phyloP scores from a whole-genome alignment of 352 stramenopile species.

The Phytophthora cryptogea region DNA sequence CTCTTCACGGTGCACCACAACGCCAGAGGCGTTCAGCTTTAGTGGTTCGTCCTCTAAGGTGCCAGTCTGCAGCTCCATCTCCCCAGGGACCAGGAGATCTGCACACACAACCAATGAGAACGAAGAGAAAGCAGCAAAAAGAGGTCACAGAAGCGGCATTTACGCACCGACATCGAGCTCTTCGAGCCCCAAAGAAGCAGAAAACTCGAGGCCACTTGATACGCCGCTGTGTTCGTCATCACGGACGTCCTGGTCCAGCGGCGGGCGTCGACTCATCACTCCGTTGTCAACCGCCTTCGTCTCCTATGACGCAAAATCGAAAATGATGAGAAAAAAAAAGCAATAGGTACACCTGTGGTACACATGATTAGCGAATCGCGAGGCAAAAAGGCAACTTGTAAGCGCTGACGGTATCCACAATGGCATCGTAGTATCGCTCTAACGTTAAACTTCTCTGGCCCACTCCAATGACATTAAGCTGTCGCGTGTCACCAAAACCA shows the following conservation, averaged over 20 bases:
- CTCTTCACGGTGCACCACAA: not conserved
- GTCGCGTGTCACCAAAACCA: too few species aligned
- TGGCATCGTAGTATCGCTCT: too few species aligned
- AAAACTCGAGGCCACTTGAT: not conserved
- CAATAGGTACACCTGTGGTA: not conserved
- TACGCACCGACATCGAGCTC: constrained; percentile 21
- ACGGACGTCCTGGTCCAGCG: not conserved
- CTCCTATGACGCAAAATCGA: not conserved
- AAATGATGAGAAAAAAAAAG: not conserved
- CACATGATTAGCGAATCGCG: too few species aligned
- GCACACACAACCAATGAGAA: constrained; percentile 1
- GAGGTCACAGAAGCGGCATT: not conserved
- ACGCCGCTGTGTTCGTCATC: not conserved
- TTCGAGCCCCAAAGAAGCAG: not conserved
- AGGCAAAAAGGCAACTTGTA: too few species aligned
- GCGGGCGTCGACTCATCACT: not conserved
- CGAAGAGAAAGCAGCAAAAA: constrained; percentile 1
- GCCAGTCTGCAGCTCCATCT: constrained; percentile 21
- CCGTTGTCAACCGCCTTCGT: too few species aligned
- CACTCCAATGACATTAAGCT: too few species aligned
- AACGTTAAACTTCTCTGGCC: too few species aligned
- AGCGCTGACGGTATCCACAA: too few species aligned
- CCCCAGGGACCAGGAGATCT: constrained; percentile 23
- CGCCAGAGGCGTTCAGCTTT: constrained; percentile 15
- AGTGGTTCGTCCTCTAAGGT: constrained; percentile 15